These are phyloP conservation scores for Dittrichia graveolens DNA, from an alignment of 129 eudicot species.

Conservation along the genomic window DNA sequence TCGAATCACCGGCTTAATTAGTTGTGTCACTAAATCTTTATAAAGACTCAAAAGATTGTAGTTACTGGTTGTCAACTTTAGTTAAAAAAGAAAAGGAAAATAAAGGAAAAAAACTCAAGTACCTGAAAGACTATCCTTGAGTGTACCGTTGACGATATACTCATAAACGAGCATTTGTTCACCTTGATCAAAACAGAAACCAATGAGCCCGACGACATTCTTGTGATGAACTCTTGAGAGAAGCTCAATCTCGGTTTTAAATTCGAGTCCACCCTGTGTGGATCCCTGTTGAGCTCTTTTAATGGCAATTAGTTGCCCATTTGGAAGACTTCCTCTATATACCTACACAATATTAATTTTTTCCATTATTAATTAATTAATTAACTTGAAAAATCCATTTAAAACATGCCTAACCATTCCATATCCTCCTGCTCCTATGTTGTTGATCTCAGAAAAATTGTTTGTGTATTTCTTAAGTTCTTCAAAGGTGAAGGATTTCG, in stretches of 20 bases:
- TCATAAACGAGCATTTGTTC: constrained; percentile 58
- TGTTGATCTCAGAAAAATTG: constrained; percentile 39
- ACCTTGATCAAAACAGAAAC: constrained; percentile 47
- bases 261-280: constrained; percentile 43
- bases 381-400: neutral
- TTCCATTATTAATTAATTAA: neutral
- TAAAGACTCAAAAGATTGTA: neutral
- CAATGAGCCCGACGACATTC: constrained; percentile 46
- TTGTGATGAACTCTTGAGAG: constrained; percentile 55
- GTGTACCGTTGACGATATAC: constrained; percentile 37
- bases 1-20: neutral
- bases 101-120: neutral
- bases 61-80: neutral
- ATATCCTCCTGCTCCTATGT: constrained; percentile 53
- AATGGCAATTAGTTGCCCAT: constrained; percentile 43
- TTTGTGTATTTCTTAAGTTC: constrained; percentile 53
- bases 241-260: constrained; percentile 57
- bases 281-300: constrained; percentile 49
- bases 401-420: constrained; percentile 41
- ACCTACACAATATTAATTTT: constrained; percentile 28
- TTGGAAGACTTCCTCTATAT: constrained; percentile 42
- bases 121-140: constrained; percentile 43
- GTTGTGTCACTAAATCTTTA: too few relatives aligned
- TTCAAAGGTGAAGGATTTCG: constrained; percentile 53
- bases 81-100: neutral